Percentiles rank a stretch among this genome's conserved stretches.
Evolutionary conservation across 208 protist species (phyloP).

Genomic region (Acanthamoeba comandoni): DNA sequence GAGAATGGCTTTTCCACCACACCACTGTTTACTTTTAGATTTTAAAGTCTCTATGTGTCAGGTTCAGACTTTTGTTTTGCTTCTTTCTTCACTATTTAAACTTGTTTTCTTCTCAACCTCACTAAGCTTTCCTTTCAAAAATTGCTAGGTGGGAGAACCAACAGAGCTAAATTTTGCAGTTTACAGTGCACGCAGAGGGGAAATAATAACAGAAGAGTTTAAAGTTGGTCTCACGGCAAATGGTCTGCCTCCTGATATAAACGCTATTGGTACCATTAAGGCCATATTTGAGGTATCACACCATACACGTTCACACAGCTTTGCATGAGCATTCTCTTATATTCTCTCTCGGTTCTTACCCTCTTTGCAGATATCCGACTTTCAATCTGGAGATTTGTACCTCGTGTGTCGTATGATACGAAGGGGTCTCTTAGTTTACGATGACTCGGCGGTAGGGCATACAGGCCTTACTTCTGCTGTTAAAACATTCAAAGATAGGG

Average conservation of each 20-base stretch:
- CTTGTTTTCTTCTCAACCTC: neutral
- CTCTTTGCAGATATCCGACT: conserved; percentile 10
- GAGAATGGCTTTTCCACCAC: neutral
- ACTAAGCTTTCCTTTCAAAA: neutral
- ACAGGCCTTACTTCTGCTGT: no score
- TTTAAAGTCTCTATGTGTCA: conserved; percentile 71
- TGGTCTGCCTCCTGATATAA: conserved; percentile 72
- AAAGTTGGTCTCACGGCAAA: conserved; percentile 71
- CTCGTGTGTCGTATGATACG: conserved; percentile 66
- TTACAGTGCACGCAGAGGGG: conserved; percentile 46
- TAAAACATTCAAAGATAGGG: conserved; percentile 2
- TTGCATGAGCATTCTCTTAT: neutral
- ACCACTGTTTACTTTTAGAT: conserved; percentile 56
- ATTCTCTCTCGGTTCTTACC: neutral
- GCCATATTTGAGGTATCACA: conserved; percentile 64
- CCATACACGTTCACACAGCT: neutral
- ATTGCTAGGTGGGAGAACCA: conserved; percentile 58
- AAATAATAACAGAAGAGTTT: conserved; percentile 72
- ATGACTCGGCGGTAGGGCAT: conserved; percentile 45
- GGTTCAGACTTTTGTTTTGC: neutral
- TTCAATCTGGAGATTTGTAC: conserved; percentile 30
- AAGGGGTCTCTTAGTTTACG: conserved; percentile 41
- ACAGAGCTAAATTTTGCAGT: conserved; percentile 68
- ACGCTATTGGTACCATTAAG: conserved; percentile 75
- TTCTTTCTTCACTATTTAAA: neutral